A percentile compares a stretch with the other conserved stretches of the same genome.
Evolutionary conservation across 2,329 filamentous ascomycete genomes (phyloP).

Genomic region (Fusarium vanettenii): DNA sequence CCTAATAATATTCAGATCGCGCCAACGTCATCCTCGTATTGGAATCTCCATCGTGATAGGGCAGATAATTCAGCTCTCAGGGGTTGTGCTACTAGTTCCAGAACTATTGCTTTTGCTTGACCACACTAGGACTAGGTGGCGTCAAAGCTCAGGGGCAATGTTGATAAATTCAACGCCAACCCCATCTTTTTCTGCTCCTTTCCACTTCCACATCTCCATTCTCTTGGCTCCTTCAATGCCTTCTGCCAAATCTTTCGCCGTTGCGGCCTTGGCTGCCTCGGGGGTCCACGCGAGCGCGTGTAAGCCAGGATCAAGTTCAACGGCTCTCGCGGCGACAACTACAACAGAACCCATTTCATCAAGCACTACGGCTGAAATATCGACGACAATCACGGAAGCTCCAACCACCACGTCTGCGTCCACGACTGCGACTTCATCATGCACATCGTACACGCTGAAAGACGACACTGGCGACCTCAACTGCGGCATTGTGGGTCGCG

Average conservation of each 20-base stretch:
- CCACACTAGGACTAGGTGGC: not conserved
- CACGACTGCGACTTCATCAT: not conserved
- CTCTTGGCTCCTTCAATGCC: slow-evolving; percentile 1
- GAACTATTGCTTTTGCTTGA: slow-evolving; percentile 2
- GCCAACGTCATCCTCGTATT: not conserved
- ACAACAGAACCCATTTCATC: not conserved
- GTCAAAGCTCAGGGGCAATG: not conserved
- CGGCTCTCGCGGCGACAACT: not conserved
- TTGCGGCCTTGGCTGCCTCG: slow-evolving; percentile 17
- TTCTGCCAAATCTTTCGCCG: slow-evolving; percentile 17
- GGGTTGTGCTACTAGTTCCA: not conserved
- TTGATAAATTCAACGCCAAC: not conserved
- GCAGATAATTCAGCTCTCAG: not conserved
- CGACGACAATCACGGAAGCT: not conserved
- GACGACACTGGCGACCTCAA: not conserved
- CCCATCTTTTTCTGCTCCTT: not conserved
- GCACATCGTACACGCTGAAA: not conserved
- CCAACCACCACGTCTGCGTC: not conserved
- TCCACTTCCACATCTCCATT: not conserved
- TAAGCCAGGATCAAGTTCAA: not conserved
- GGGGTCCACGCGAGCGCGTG: slow-evolving; percentile 1
- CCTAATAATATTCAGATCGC: not conserved
- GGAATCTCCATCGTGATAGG: not conserved
- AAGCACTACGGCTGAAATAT: not conserved
- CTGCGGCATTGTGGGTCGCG: not conserved